phyloP scores from a whole-genome alignment of 2,329 filamentous ascomycete genomes.

The Parastagonospora avenae region DNA sequence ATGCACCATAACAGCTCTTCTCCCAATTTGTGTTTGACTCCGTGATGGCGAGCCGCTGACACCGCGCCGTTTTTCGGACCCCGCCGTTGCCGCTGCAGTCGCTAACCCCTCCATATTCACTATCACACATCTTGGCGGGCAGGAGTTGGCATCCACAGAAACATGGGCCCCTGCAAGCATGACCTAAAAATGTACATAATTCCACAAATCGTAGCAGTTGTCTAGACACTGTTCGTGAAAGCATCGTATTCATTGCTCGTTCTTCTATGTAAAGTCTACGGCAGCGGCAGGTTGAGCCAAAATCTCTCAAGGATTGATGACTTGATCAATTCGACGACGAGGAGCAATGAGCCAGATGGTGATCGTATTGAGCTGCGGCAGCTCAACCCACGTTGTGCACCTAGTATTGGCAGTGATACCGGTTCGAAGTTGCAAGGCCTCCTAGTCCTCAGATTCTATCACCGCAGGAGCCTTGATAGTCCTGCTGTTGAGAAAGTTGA shows the following conservation, averaged over 20 bases:
- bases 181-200: slow-evolving; percentile 10
- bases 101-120: slow-evolving; percentile 1
- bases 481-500: slow-evolving; percentile 64
- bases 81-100: slow-evolving; percentile 1
- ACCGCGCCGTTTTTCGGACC: background rate
- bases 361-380: no score
- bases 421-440: slow-evolving; percentile 2
- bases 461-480: slow-evolving; percentile 68
- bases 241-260: background rate
- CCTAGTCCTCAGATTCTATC: slow-evolving; percentile 63
- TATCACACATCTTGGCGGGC: background rate
- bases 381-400: background rate
- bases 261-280: background rate
- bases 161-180: slow-evolving; percentile 19
- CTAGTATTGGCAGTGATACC: background rate
- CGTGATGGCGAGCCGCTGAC: background rate
- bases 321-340: no score
- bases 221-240: background rate
- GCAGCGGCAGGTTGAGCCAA: background rate
- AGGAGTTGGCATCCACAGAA: background rate
- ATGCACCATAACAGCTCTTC: background rate
- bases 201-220: slow-evolving; percentile 1
- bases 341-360: no score
- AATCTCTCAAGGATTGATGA: no score
- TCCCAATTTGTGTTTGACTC: slow-evolving; percentile 1